These are phyloP conservation scores for Blastomyces parvus DNA, from an alignment of 2,329 filamentous ascomycete species.

Conservation along the genomic window DNA sequence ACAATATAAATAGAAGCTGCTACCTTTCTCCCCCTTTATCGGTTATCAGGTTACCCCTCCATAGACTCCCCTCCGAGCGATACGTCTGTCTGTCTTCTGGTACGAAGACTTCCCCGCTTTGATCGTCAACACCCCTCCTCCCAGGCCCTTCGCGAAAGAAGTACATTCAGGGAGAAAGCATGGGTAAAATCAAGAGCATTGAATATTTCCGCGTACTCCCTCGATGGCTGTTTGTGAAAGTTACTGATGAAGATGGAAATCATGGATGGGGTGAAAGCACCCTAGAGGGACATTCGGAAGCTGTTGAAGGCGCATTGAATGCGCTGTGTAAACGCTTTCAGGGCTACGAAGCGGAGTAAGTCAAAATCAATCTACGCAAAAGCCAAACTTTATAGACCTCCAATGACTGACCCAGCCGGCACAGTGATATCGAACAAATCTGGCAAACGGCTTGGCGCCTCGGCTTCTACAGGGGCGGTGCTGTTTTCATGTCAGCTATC, in stretches of 20 bases:
- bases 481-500: conserved; percentile 70
- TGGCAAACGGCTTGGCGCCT: conserved; percentile 65
- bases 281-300: conserved; percentile 62
- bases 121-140: neutral
- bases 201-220: conserved; percentile 68
- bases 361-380: conserved; percentile 6
- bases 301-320: conserved; percentile 64
- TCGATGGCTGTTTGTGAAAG: conserved; percentile 69
- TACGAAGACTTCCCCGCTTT: neutral
- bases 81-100: neutral
- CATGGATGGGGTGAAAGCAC: conserved; percentile 67
- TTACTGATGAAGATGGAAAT: conserved; percentile 56
- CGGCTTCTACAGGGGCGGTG: conserved; percentile 67
- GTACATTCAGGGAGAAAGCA: conserved; percentile 24
- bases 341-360: conserved; percentile 61
- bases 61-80: neutral
- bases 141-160: neutral
- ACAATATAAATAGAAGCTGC: neutral
- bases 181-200: conserved; percentile 56
- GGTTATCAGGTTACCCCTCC: neutral
- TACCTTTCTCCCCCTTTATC: neutral
- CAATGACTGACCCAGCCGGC: conserved; percentile 3
- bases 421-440: conserved; percentile 66
- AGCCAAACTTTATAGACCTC: neutral
- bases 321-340: conserved; percentile 54